A percentile compares a stretch with the other conserved stretches of the same genome.
phyloP scores from a whole-genome alignment of 192 early-diverging fungal genomes.

The Coemansia reversa region DNA sequence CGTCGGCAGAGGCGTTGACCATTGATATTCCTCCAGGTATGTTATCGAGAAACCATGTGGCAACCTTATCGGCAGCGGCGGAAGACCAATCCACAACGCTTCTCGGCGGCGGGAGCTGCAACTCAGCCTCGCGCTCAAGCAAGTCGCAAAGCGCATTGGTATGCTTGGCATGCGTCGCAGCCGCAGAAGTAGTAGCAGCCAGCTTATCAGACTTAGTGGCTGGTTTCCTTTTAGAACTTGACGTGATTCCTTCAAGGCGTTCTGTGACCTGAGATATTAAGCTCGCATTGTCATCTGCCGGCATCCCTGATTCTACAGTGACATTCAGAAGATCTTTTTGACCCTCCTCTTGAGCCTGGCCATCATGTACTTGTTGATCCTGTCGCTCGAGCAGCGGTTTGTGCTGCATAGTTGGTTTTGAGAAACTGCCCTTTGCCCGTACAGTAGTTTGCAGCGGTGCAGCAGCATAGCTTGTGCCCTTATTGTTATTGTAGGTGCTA shows the following conservation, averaged over 20 bases:
- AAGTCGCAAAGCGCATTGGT: constrained; percentile 16
- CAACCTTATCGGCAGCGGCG: constrained; percentile 43
- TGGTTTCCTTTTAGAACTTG: constrained; percentile 9
- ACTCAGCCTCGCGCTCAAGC: constrained; percentile 18
- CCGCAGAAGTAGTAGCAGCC: neutral
- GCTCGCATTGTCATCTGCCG: constrained; percentile 33
- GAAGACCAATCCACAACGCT: constrained; percentile 50
- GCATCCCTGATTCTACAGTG: neutral
- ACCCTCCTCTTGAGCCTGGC: no score
- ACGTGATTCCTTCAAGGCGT: constrained; percentile 30
- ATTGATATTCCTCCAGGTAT: constrained; percentile 50
- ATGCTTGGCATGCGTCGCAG: neutral
- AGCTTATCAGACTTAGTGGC: neutral
- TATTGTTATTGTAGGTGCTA: constrained; percentile 19
- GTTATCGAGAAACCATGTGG: constrained; percentile 55
- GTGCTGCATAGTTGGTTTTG: neutral
- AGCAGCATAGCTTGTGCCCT: constrained; percentile 22
- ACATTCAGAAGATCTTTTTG: neutral
- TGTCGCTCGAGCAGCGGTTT: neutral
- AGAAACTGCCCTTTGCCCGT: constrained; percentile 2
- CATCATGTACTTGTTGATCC: neutral
- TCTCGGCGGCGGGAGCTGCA: constrained; percentile 39
- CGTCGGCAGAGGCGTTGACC: constrained; percentile 27
- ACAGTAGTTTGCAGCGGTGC: constrained; percentile 11
- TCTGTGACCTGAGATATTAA: constrained; percentile 51